Conservation (phyloP, 805 yeast species). For the Candida krabiensis region DNA sequence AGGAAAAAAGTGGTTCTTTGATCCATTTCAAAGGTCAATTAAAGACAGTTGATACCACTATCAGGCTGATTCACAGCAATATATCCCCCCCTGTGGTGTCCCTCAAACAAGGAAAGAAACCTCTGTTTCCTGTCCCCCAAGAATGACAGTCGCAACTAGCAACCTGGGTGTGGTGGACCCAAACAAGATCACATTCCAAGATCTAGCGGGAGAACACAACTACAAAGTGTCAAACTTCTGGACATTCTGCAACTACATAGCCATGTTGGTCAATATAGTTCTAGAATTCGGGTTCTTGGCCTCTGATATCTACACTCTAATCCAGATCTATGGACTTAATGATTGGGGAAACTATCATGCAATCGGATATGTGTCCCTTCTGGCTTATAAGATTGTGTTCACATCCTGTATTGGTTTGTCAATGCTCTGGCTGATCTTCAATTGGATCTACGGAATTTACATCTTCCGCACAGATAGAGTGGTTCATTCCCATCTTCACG, state of each 20-base stretch:
- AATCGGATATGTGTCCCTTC: constrained; percentile 32
- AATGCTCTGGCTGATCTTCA: constrained; percentile 55
- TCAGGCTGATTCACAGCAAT: no score
- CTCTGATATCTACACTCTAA: constrained; percentile 77
- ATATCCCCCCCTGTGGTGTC: no score
- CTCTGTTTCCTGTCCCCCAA: no score
- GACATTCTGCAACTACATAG: constrained; percentile 44
- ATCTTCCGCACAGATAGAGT: constrained; percentile 62
- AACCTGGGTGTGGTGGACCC: constrained; percentile 19
- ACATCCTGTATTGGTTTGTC: constrained; percentile 75
- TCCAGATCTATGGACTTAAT: constrained; percentile 71
- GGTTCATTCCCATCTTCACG: constrained; percentile 67
- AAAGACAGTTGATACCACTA: no score
- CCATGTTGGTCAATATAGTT: constrained; percentile 40
- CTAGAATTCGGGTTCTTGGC: constrained; percentile 55
- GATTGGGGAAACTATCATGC: constrained; percentile 33
- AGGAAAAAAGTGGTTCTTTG: no score
- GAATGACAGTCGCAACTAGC: constrained; percentile 1
- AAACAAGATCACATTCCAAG: constrained; percentile 25
- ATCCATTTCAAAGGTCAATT: no score
- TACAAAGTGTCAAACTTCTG: constrained; percentile 39
- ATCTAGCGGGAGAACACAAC: constrained; percentile 30
- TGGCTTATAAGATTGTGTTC: constrained; percentile 32
- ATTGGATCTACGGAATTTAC: constrained; percentile 55
- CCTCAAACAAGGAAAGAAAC: no score